phyloP scores from a whole-genome alignment of 805 yeast species.

The Tetrapisispora arboricola region DNA sequence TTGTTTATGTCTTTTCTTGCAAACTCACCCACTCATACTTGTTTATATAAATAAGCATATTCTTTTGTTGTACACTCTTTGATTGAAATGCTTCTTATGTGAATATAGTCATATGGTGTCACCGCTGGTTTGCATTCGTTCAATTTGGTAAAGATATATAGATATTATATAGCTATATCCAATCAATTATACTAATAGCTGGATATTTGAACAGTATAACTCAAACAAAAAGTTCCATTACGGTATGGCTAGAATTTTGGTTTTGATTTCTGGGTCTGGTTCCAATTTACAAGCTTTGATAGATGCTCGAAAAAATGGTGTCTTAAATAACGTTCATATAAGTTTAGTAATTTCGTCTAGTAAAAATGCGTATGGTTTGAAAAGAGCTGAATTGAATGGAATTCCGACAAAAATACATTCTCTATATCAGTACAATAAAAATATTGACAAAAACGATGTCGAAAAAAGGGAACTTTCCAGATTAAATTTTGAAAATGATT shows the following conservation, averaged over 20 bases:
- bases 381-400: constrained; percentile 57
- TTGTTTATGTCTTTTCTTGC: too few species aligned
- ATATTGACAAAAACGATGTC: constrained; percentile 58
- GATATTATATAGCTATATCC: too few species aligned
- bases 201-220: too few species aligned
- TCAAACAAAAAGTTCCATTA: too few species aligned
- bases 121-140: too few species aligned
- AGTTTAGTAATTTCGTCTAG: constrained; percentile 78
- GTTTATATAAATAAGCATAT: too few species aligned
- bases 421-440: constrained; percentile 63
- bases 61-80: too few species aligned
- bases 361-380: constrained; percentile 75
- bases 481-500: constrained; percentile 62
- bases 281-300: constrained; percentile 92
- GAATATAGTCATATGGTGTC: too few species aligned
- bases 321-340: constrained; percentile 41
- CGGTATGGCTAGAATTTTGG: constrained; percentile 35
- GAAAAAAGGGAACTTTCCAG: constrained; percentile 52
- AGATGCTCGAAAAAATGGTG: constrained; percentile 43
- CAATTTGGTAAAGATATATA: too few species aligned
- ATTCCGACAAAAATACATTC: constrained; percentile 70
- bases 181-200: too few species aligned
- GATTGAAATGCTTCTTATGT: too few species aligned
- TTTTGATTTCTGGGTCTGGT: constrained; percentile 89
- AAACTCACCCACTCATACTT: too few species aligned